Conservation (phyloP, 768 basidiomycete genomes). For the Strobilomyces dryophilus region DNA sequence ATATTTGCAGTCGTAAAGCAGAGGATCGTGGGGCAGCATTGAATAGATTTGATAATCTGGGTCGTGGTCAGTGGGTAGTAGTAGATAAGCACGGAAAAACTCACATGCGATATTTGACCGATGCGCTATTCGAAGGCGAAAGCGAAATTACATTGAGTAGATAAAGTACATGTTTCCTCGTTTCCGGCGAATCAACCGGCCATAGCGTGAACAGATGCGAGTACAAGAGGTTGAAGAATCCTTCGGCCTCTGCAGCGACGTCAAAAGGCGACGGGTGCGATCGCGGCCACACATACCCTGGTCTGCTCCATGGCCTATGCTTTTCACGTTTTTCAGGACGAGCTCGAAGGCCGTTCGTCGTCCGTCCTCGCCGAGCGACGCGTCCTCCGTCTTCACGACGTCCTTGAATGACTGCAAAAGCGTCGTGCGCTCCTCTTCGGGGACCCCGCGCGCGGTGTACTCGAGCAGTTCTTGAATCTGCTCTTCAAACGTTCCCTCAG, state of each 20-base stretch:
- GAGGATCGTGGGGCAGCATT: constrained; percentile 70
- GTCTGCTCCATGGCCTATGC: constrained; percentile 73
- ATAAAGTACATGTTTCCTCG: constrained; percentile 43
- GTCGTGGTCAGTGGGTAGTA: constrained; percentile 3
- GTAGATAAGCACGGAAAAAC: background rate
- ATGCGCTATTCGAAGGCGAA: constrained; percentile 47
- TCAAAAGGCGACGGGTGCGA: background rate
- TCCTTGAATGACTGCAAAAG: constrained; percentile 68
- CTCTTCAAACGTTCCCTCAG: constrained; percentile 86
- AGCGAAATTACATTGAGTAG: constrained; percentile 55
- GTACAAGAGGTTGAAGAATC: constrained; percentile 81
- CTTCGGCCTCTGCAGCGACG: constrained; percentile 62
- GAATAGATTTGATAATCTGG: constrained; percentile 77
- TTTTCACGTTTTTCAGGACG: constrained; percentile 58
- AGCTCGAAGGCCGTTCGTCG: constrained; percentile 54
- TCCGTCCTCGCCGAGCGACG: constrained; percentile 50
- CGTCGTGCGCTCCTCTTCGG: constrained; percentile 64
- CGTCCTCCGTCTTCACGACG: constrained; percentile 47
- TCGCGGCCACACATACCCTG: constrained; percentile 48
- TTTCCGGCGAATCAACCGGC: constrained; percentile 50
- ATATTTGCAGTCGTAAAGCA: constrained; percentile 58
- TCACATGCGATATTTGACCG: constrained; percentile 75
- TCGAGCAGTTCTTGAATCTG: constrained; percentile 77
- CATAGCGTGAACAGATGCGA: constrained; percentile 67
- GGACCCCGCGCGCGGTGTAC: constrained; percentile 61